These are phyloP conservation scores for Testicularia cyperi DNA, from an alignment of 1,284 basidiomycete genomes.

Conservation along the genomic window DNA sequence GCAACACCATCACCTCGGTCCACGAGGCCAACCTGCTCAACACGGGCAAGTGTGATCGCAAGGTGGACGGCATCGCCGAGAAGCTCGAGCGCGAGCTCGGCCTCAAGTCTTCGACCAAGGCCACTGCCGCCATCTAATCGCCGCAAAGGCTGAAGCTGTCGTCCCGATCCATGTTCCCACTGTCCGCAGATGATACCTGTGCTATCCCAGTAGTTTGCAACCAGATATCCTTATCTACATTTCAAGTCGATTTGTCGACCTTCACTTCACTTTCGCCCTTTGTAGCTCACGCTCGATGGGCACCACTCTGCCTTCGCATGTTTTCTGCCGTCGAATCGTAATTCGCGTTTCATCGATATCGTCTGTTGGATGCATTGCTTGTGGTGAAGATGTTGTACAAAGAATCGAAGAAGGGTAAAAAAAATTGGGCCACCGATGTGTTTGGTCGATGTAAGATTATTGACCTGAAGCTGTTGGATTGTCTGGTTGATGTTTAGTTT, in stretches of 20 bases:
- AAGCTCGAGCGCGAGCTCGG: constrained; percentile 41
- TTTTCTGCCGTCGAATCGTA: not conserved
- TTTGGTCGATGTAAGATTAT: too few relatives aligned
- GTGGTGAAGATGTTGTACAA: too few relatives aligned
- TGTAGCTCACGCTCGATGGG: not conserved
- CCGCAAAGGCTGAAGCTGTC: too few relatives aligned
- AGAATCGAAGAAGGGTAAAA: too few relatives aligned
- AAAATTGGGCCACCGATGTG: too few relatives aligned
- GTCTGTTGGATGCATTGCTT: too few relatives aligned
- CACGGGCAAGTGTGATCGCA: constrained; percentile 48
- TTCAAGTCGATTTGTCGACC: too few relatives aligned
- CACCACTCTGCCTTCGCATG: not conserved
- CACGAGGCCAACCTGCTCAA: constrained; percentile 50
- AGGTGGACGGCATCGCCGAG: constrained; percentile 50
- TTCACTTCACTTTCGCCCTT: not conserved
- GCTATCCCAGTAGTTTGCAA: too few relatives aligned
- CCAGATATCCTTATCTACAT: not conserved
- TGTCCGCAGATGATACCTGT: too few relatives aligned
- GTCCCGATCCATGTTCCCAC: too few relatives aligned
- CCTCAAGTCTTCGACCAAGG: constrained; percentile 9
- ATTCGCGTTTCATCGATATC: not conserved
- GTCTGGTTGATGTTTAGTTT: too few relatives aligned
- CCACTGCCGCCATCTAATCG: constrained; percentile 13
- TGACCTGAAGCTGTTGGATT: too few relatives aligned
- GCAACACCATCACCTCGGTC: constrained; percentile 27